phyloP scores from a whole-genome alignment of 129 eudicot genomes.

The Flaveria bidentis region DNA sequence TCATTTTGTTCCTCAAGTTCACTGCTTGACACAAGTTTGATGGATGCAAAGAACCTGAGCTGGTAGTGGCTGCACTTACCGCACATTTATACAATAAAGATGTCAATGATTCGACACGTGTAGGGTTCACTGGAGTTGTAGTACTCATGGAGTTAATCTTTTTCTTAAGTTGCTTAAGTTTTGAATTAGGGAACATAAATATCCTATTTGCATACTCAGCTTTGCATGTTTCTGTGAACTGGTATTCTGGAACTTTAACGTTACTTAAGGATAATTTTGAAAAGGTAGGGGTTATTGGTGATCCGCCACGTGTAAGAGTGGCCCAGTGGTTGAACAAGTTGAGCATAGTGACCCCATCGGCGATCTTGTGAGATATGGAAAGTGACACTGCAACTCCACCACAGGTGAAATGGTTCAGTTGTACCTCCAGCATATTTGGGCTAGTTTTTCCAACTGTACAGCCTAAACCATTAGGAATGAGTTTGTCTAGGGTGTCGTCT shows the following conservation, averaged over 20 bases:
- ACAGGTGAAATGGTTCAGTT: constrained; percentile 8
- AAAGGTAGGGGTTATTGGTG: background rate
- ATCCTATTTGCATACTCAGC: background rate
- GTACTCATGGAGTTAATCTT: background rate
- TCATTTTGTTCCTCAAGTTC: constrained; percentile 9
- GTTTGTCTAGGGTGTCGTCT: constrained; percentile 12
- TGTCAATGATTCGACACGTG: constrained; percentile 5
- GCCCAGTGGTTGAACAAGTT: constrained; percentile 18
- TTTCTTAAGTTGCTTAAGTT: background rate
- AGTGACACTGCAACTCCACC: constrained; percentile 1
- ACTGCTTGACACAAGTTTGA: constrained; percentile 10
- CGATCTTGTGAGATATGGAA: constrained; percentile 8
- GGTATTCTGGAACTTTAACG: background rate
- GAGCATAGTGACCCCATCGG: background rate
- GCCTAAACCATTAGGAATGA: constrained; percentile 3
- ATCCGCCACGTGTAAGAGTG: background rate
- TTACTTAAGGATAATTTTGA: background rate
- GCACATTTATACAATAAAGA: constrained; percentile 5
- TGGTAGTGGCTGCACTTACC: constrained; percentile 2
- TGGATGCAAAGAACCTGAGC: background rate
- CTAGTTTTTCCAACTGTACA: background rate
- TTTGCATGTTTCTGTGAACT: background rate
- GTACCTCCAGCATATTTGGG: background rate
- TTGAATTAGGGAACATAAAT: constrained; percentile 6
- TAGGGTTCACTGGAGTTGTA: background rate